Evolutionary conservation across 2,329 filamentous ascomycete species (phyloP).

Genomic region (Aspergillus jensenii): DNA sequence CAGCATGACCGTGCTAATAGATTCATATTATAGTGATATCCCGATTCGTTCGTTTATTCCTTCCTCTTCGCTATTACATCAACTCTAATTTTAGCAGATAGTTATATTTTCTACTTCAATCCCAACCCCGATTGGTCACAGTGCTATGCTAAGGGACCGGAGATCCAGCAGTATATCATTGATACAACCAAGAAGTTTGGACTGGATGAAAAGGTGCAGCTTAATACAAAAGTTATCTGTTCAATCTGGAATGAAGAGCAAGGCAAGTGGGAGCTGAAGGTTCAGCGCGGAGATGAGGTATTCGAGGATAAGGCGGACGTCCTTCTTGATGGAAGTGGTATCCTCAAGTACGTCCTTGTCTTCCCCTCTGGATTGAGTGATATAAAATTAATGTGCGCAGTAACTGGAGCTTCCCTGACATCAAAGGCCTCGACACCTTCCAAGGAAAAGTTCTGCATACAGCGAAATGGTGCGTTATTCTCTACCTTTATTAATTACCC

Average conservation of each 20-base stretch:
- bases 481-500: too few species aligned
- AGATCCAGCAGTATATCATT: conserved; percentile 47
- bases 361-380: fast-evolving
- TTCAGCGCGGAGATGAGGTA: conserved; percentile 11
- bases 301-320: conserved; percentile 26
- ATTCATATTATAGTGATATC: neutral
- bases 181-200: conserved; percentile 38
- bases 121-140: conserved; percentile 45
- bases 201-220: conserved; percentile 34
- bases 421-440: conserved; percentile 28
- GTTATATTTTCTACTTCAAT: conserved; percentile 4
- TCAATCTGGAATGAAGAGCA: conserved; percentile 37
- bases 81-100: neutral
- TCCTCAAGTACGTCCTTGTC: conserved; percentile 18
- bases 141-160: conserved; percentile 41
- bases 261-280: conserved; percentile 20
- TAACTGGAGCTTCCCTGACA: conserved; percentile 23
- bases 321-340: conserved; percentile 29
- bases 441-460: conserved; percentile 38
- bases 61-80: neutral
- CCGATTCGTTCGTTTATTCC: neutral
- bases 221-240: conserved; percentile 26
- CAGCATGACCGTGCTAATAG: neutral
- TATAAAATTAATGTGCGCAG: conserved; percentile 1
- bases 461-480: conserved; percentile 23